These are phyloP conservation scores for Talaromyces trachyspermus DNA, from an alignment of 495 filamentous ascomycete genomes.

Conservation along the genomic window DNA sequence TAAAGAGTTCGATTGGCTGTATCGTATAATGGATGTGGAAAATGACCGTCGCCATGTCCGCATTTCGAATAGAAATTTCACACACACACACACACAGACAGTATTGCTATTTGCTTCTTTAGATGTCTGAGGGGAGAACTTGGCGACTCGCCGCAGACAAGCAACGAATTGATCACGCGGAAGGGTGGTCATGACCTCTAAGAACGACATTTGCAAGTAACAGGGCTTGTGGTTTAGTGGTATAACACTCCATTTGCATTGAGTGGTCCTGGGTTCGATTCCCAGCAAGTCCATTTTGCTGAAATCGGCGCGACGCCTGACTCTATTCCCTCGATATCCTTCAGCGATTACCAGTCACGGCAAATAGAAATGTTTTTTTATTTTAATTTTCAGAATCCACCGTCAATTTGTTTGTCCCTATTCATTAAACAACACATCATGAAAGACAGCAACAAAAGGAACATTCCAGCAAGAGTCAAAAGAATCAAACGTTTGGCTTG, in stretches of 20 bases:
- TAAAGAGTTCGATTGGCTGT: conserved; percentile 14
- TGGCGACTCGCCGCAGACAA: too few relatives aligned
- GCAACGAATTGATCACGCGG: too few relatives aligned
- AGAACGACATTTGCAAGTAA: too few relatives aligned
- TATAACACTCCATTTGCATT: conserved; percentile 41
- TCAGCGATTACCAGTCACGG: neutral
- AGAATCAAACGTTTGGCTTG: conserved; percentile 6
- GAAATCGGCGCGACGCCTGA: too few relatives aligned
- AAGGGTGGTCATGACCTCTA: too few relatives aligned
- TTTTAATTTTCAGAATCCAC: conserved; percentile 16
- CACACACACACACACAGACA: too few relatives aligned
- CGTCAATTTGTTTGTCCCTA: conserved; percentile 5
- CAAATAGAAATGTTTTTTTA: too few relatives aligned
- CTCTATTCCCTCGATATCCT: too few relatives aligned
- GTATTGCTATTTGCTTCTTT: too few relatives aligned
- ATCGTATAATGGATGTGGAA: conserved; percentile 31
- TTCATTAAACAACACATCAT: conserved; percentile 9
- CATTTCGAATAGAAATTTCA: conserved; percentile 29
- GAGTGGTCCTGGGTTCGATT: conserved; percentile 53
- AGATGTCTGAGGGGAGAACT: too few relatives aligned
- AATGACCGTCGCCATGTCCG: conserved; percentile 38
- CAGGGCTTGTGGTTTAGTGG: conserved; percentile 42
- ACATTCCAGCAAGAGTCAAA: conserved; percentile 7
- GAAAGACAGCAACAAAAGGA: conserved; percentile 8
- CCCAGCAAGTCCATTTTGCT: conserved; percentile 41